Evolutionary conservation across 805 yeast genomes (phyloP), one percentile per base, ranked within the genome.

Genomic region (Pichia manshurica): DNA sequence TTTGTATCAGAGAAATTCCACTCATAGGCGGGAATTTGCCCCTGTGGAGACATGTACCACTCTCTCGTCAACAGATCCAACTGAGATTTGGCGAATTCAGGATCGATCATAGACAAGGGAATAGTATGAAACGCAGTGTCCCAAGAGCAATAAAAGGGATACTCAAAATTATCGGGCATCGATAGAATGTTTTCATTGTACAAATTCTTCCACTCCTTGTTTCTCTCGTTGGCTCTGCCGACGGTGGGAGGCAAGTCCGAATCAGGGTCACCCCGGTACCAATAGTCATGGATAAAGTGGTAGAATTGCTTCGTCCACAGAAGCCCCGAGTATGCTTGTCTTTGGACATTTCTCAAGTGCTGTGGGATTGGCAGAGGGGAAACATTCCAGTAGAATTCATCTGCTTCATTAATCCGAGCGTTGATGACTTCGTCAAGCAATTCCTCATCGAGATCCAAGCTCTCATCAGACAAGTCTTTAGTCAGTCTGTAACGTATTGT

Each of bases 11-110:
- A 73, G 60, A 89, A 89, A 64, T 90, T 89, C 97, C 97, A 89
- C 67, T 89, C 97, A 64, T 89, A 89, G 13, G 96, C 96, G 0
- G 97, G 96, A 54, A 88, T 79, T 66, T 90, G 96, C n/a, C 97
- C 97, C 63, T 89, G 89, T 40, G 96, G 96, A 63, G 91, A 96
- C 95, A 88, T 87, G 63, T 89, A 89, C 96, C 96, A 89, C 67
- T 89, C 97, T 61, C 96, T 76, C 28, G 95, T 84, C 63, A 89
- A 70, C 48, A 89, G 70, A 62, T 84, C 95, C 56, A 89, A 74
- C 68, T 89, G 96, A 57, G 79, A 82, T 65, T 89, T 89, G 32
- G 96, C 95, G 69, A 87, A 89, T 47, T 78, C 87, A 1, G 96
- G 96, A 64, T 89, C 97, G 60, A 89, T 80, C 89, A 89, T 86